Percentiles rank a stretch among this genome's conserved stretches.
phyloP scores from a whole-genome alignment of 2,329 filamentous ascomycete species.

The Endoconidiophora laricicola region DNA sequence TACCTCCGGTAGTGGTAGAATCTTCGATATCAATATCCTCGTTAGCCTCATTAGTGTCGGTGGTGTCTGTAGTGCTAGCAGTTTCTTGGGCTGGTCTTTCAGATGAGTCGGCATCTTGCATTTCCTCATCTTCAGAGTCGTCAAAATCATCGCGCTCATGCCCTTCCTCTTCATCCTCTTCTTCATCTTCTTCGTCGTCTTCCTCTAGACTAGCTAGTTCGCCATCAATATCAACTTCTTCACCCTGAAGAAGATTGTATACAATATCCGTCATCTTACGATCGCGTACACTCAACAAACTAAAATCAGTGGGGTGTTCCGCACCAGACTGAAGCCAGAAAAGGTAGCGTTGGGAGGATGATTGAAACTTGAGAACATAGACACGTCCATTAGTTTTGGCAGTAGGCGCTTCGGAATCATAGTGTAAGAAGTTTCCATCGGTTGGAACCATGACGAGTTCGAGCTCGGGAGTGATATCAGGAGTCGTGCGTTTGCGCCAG shows the following conservation, averaged over 20 bases:
- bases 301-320: slow-evolving; percentile 46
- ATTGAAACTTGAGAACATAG: slow-evolving; percentile 84
- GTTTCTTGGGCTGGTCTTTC: no score
- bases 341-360: slow-evolving; percentile 75
- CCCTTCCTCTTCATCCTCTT: slow-evolving; percentile 52
- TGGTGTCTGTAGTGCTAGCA: no score
- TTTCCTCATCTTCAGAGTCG: slow-evolving; percentile 2
- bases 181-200: slow-evolving; percentile 42
- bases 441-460: slow-evolving; percentile 88
- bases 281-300: slow-evolving; percentile 73
- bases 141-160: slow-evolving; percentile 1
- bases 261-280: slow-evolving; percentile 78
- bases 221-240: slow-evolving; percentile 62
- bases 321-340: slow-evolving; percentile 95
- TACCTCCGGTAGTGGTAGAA: slow-evolving; percentile 39
- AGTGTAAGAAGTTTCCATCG: slow-evolving; percentile 76
- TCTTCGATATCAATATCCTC: slow-evolving; percentile 39
- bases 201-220: slow-evolving; percentile 48
- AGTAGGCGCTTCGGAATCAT: slow-evolving; percentile 41
- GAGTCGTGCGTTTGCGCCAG: slow-evolving; percentile 69
- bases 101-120: slow-evolving; percentile 2
- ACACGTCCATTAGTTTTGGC: slow-evolving; percentile 72
- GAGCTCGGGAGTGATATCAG: slow-evolving; percentile 54
- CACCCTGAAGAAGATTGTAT: slow-evolving; percentile 68
- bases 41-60: slow-evolving; percentile 14